Percentiles rank a stretch among this genome's conserved stretches.
Evolutionary conservation across 208 protist species (phyloP).

Genomic region (Crithidia brevicula): DNA sequence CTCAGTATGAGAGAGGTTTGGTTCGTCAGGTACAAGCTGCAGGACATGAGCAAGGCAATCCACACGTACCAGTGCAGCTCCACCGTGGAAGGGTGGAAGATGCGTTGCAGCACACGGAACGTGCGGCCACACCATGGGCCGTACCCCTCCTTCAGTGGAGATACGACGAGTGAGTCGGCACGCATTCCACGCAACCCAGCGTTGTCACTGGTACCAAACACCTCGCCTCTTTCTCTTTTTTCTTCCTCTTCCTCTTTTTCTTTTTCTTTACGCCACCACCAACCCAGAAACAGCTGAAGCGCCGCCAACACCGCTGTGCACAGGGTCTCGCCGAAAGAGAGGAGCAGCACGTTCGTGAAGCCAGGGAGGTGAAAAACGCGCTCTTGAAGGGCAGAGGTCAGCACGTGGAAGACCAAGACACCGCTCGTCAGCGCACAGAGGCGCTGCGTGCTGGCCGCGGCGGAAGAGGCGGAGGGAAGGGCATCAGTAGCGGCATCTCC

Average conservation of each 20-base stretch:
- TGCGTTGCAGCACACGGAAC: background rate
- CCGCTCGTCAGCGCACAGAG: constrained; percentile 34
- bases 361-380: constrained; percentile 62
- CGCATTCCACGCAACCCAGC: too few relatives aligned
- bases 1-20: constrained; percentile 45
- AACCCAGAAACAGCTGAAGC: constrained; percentile 22
- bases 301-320: constrained; percentile 36
- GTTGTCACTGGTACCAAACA: too few relatives aligned
- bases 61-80: constrained; percentile 47
- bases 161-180: too few relatives aligned
- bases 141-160: too few relatives aligned
- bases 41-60: constrained; percentile 48
- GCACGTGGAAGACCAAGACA: constrained; percentile 50
- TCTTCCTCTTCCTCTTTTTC: background rate
- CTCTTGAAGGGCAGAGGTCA: constrained; percentile 51
- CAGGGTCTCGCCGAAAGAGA: constrained; percentile 46
- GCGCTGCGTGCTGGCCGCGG: constrained; percentile 12
- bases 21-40: constrained; percentile 57
- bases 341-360: constrained; percentile 46
- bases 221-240: too few relatives aligned
- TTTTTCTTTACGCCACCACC: background rate
- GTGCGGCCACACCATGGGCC: too few relatives aligned
- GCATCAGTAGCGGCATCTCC: background rate
- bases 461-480: background rate
- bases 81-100: constrained; percentile 29